A percentile compares a stretch with the other conserved stretches of the same genome.
phyloP scores from a whole-genome alignment of 768 basidiomycete genomes.

The Collybiopsis confluens region DNA sequence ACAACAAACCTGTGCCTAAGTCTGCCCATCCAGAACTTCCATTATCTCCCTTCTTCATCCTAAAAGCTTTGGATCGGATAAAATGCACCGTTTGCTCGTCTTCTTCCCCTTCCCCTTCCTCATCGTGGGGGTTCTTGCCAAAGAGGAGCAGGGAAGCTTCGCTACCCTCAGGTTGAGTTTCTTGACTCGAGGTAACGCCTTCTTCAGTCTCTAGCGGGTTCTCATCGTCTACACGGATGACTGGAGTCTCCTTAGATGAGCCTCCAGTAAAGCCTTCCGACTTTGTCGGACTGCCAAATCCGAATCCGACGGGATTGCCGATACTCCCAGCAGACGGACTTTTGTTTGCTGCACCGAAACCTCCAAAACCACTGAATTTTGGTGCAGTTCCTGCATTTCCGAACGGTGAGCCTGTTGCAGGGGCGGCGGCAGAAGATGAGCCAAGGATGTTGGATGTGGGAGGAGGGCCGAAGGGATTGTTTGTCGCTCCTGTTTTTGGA shows the following conservation, averaged over 20 bases:
- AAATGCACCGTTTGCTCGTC: slow-evolving; percentile 64
- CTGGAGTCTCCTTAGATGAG: neutral
- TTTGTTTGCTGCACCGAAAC: slow-evolving; percentile 20
- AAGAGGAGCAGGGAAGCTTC: slow-evolving; percentile 11
- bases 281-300: slow-evolving; percentile 41
- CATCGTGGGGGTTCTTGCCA: slow-evolving; percentile 46
- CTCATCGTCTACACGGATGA: neutral
- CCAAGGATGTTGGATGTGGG: slow-evolving; percentile 5
- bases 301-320: slow-evolving; percentile 64
- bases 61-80: slow-evolving; percentile 59
- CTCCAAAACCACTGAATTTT: slow-evolving; percentile 23
- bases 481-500: slow-evolving; percentile 4
- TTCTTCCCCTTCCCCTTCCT: slow-evolving; percentile 79
- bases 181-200: slow-evolving; percentile 19
- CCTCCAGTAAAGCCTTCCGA: slow-evolving; percentile 15
- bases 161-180: slow-evolving; percentile 13
- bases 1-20: slow-evolving; percentile 57
- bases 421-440: slow-evolving; percentile 5
- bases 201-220: slow-evolving; percentile 17
- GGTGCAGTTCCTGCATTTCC: neutral
- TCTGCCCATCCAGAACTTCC: slow-evolving; percentile 53
- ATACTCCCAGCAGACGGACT: slow-evolving; percentile 38
- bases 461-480: neutral
- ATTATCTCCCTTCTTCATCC: slow-evolving; percentile 47
- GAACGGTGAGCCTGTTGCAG: slow-evolving; percentile 10